Base-by-base conservation (phyloP, 2,329 filamentous ascomycete genomes). In the Trichoderma sp. region DNA sequence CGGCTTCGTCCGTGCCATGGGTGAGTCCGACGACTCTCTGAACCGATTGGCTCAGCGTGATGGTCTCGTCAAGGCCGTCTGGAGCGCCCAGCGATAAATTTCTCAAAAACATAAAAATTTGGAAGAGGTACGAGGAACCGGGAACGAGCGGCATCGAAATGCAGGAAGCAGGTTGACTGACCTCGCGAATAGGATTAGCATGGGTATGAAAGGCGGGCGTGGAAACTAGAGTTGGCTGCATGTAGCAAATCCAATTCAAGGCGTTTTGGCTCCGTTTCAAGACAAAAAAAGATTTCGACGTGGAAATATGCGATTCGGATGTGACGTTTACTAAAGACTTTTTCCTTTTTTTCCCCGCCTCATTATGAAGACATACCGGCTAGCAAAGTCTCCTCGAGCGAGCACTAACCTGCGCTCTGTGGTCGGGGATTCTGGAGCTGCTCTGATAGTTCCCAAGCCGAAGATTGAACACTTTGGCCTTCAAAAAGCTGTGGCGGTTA, bases 1-100 rank as follows among this genome's bases (percentile, higher is more conserved):
- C 86, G 96, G 96, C 74, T 99, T 98, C 87, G 93, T 99, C 79
- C 91, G 96, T 78, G 93, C 94, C 78, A 96, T 97, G 90, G 96
- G 96, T 81, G 96, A 99, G 92, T 91, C 90, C 83, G 96, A 99
- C 83, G 96, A 99, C 86, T 89, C 92, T 79, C 84, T 99, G 80
- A 99, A 99, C 91, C 88, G 96, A 80, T 88, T 99, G 80, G 88
- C 94, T 76, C 96, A 99, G 89, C 90, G 92, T 77, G 96, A 99
- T 82, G 96, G 96, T 75, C 92, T 97, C 84, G 83, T 99, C 83
- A 98, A 98, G 93, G 92, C 84, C 82, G 96, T 99, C 82, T 99
- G 96, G 96, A 92, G 89, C 85, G 91, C 89, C 75, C 81, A 86
- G 80, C 85, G 87, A 84, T 89, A 88, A 85, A 80, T 73, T 68